Conservation (phyloP, 257 asterid genomes). For the Lycium barbarum region DNA sequence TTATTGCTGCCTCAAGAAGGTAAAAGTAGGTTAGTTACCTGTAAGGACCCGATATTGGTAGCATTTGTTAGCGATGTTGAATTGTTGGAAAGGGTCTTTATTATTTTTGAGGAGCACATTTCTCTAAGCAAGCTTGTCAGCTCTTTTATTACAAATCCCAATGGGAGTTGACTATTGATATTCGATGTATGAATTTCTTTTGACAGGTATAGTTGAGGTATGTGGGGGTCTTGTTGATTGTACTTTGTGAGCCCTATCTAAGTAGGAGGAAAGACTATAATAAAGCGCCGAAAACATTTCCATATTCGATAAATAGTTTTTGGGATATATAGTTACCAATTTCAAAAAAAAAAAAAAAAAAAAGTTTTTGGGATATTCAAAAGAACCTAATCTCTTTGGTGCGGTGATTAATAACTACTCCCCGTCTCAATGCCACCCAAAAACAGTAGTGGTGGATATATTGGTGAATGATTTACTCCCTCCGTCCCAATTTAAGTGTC, state of each 20-base stretch:
- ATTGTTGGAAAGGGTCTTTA: neutral
- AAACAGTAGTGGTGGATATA: neutral
- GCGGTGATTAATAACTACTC: neutral
- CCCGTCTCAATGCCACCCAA: neutral
- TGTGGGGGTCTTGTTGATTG: neutral
- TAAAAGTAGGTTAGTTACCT: conserved; percentile 13
- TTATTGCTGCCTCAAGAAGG: neutral
- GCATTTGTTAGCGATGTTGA: neutral
- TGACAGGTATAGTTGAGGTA: neutral
- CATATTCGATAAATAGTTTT: neutral
- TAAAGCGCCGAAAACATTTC: neutral
- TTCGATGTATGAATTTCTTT: neutral
- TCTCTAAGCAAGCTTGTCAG: neutral
- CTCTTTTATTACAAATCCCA: neutral
- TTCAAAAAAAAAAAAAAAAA: too few species aligned
- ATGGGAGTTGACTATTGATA: neutral
- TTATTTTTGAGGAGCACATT: conserved; percentile 8
- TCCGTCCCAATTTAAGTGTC: too few species aligned
- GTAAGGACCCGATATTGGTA: conserved; percentile 13
- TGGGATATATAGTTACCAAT: too few species aligned
- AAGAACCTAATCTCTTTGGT: neutral
- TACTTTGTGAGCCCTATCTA: neutral
- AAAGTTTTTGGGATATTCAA: neutral
- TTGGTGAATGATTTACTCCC: neutral
- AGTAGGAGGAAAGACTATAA: neutral